Percentiles rank a stretch among this genome's conserved stretches.
phyloP scores from a whole-genome alignment of 2,329 filamentous ascomycete species.

The Trichoderma pleuroti region DNA sequence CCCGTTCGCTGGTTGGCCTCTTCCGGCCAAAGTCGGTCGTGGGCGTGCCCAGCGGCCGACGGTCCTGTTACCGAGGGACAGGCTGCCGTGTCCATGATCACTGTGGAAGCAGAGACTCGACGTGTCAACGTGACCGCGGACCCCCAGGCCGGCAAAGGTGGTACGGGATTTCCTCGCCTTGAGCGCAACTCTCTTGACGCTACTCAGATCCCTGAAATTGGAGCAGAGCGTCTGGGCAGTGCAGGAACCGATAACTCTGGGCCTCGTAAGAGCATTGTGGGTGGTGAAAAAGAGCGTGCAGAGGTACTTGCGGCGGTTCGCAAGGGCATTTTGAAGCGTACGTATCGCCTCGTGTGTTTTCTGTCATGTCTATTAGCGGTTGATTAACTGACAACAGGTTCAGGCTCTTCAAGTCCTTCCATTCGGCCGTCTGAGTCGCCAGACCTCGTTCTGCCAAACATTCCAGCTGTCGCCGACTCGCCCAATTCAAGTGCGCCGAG shows the following conservation, averaged over 20 bases:
- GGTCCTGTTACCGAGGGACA: constrained; percentile 63
- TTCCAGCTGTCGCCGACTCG: constrained; percentile 67
- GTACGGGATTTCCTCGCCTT: constrained; percentile 77
- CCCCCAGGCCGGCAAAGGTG: constrained; percentile 65
- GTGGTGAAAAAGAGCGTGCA: constrained; percentile 83
- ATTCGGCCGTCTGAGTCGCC: constrained; percentile 58
- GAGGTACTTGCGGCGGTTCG: constrained; percentile 89
- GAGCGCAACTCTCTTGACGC: constrained; percentile 79
- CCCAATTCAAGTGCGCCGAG: constrained; percentile 82
- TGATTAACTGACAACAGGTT: constrained; percentile 22
- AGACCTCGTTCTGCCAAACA: constrained; percentile 56
- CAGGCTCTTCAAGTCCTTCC: constrained; percentile 65
- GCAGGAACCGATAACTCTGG: constrained; percentile 59
- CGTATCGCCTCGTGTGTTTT: constrained; percentile 22
- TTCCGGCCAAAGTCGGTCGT: constrained; percentile 93
- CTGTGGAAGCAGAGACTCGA: constrained; percentile 87
- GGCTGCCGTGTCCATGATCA: constrained; percentile 92
- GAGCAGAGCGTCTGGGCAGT: constrained; percentile 51
- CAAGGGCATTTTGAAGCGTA: constrained; percentile 94
- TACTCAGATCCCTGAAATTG: constrained; percentile 43
- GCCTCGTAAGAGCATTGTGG: constrained; percentile 82
- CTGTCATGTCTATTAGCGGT: neutral
- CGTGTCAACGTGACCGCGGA: constrained; percentile 73
- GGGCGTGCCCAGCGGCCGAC: constrained; percentile 71
- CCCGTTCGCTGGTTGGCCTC: constrained; percentile 83